Base-by-base conservation (phyloP, 306 rosid genomes). In the Corylus heterophylla region DNA sequence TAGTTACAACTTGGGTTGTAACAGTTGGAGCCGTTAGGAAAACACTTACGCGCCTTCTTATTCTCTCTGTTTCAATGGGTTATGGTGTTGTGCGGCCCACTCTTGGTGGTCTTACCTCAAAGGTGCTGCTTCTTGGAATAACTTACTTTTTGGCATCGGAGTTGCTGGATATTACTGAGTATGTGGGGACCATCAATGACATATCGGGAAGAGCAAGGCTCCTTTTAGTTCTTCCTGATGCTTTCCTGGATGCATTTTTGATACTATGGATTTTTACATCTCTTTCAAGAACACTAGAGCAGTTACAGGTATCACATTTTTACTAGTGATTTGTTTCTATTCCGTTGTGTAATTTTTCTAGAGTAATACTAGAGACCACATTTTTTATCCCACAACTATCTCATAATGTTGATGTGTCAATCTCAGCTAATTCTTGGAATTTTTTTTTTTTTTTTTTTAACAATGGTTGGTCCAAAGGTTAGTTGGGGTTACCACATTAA, bases 81-180 rank as follows among this genome's bases (percentile, higher is more conserved):
- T 95, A 95, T 84, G 98, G 98, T 48, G 98, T 95, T 74, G 97
- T 95, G 83, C 87, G 98, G 78, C 97, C 98, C 47, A 95, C 98
- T 54, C 94, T 95, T 64, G 98, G 98, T 74, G 98, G 98, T 78
- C 94, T 95, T 80, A 91, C 98, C 70, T 91, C 98, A 76, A 92
- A 95, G 88, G 98, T 95, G 82, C 84, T 95, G 84, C 88, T 91
- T 71, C 92, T 95, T 73, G 98, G 98, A 77, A 52, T 86, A 76
- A 91, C 98, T 61, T 92, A 91, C 87, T 89, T 95, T 70, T 83
- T 92, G 75, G 95, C 98, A 44, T 89, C 97, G 5, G 98, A 95
- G 73, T 85, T 95, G 83, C 85, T 95, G 86, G 86, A 95, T 82
- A 84, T 90, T 77, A 87, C 98, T 1, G 98, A 95, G 85, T 92